Evolutionary conservation across 495 filamentous ascomycete species (phyloP).

Genomic region (Penicillium manginii): DNA sequence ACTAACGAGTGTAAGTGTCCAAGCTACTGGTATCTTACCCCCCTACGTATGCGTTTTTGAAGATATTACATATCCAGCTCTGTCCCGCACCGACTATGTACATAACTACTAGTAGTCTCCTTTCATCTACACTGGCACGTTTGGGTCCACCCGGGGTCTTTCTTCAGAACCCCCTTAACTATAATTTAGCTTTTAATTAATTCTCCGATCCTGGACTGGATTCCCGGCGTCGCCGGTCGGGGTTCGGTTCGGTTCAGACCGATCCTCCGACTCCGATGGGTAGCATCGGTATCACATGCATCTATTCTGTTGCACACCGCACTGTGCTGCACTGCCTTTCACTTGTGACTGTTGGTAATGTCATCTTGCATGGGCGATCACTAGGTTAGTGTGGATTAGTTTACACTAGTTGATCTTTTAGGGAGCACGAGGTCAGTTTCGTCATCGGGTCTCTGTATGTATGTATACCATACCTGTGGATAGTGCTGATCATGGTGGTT

Average conservation of each 20-base stretch:
- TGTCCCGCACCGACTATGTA: no score
- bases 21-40: no score
- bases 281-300: slow-evolving; percentile 1
- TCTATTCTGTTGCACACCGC: neutral
- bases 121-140: no score
- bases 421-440: neutral
- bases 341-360: no score
- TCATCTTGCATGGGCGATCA: neutral
- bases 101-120: neutral
- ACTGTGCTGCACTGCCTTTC: no score
- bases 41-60: no score
- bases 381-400: neutral
- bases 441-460: neutral
- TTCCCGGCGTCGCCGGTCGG: neutral
- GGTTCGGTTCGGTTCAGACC: neutral
- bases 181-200: neutral
- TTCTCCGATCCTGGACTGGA: neutral
- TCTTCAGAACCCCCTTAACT: no score
- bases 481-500: no score
- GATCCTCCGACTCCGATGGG: neutral
- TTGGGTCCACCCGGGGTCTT: no score
- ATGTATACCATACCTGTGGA: neutral
- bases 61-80: no score
- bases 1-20: no score
- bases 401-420: neutral